Evolutionary conservation across 2,329 filamentous ascomycete species (phyloP).

Genomic region (Claviceps monticola): DNA sequence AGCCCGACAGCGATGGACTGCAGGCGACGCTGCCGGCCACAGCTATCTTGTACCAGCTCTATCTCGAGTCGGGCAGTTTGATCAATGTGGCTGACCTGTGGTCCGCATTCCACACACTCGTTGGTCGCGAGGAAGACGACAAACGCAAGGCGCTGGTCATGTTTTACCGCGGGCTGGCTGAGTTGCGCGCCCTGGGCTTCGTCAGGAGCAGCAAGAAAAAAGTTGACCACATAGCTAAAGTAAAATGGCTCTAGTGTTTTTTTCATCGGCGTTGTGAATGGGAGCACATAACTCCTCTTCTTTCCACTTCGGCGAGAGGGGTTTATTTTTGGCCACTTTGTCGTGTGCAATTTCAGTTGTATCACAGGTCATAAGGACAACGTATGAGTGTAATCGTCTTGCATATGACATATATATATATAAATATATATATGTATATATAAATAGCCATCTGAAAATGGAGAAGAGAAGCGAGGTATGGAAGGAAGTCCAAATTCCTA

Average conservation of each 20-base stretch:
- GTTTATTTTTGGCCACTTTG: no score
- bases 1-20: slow-evolving; percentile 31
- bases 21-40: slow-evolving; percentile 53
- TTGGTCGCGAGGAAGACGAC: slow-evolving; percentile 31
- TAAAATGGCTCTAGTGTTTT: slow-evolving; percentile 51
- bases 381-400: not conserved
- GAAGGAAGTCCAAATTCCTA: not conserved
- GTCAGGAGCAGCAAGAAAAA: slow-evolving; percentile 85
- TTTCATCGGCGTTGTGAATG: no score
- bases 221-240: slow-evolving; percentile 79
- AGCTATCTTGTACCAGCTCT: slow-evolving; percentile 64
- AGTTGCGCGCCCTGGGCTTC: slow-evolving; percentile 74
- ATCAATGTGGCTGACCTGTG: slow-evolving; percentile 72
- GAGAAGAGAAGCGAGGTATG: not conserved
- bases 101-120: slow-evolving; percentile 57
- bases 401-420: no score
- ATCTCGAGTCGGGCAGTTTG: slow-evolving; percentile 60
- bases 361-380: not conserved
- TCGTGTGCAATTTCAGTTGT: no score
- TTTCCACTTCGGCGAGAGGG: not conserved
- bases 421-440: not conserved
- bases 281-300: not conserved
- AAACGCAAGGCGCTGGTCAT: slow-evolving; percentile 51
- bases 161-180: slow-evolving; percentile 77
- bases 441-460: not conserved